Evolutionary conservation across 2,329 filamentous ascomycete genomes (phyloP).

Genomic region (Blastomyces silverae): DNA sequence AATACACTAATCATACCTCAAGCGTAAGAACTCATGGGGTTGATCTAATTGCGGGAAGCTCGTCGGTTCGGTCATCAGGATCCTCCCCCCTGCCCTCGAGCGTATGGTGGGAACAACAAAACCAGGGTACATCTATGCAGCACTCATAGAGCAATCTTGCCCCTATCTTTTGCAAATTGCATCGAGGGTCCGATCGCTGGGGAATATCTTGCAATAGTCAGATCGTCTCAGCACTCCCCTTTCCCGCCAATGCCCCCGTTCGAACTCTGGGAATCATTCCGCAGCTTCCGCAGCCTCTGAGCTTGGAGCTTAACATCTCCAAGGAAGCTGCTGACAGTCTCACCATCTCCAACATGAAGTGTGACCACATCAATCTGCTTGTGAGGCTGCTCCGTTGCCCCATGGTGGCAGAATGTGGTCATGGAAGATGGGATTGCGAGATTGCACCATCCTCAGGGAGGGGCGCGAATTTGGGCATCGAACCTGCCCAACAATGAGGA

Average conservation of each 20-base stretch:
- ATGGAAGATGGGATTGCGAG: background rate
- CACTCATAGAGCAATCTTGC: constrained; percentile 4
- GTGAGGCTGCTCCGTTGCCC: constrained; percentile 2
- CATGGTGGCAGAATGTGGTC: background rate
- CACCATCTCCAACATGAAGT: constrained; percentile 10
- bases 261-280: background rate
- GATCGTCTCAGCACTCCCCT: background rate
- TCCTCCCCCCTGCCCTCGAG: constrained; percentile 8
- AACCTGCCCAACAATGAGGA: constrained; percentile 10
- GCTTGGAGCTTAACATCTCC: background rate
- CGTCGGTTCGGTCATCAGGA: background rate
- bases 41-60: background rate
- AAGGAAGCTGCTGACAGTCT: background rate
- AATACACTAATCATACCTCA: no score
- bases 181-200: constrained; percentile 3
- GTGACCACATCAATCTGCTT: constrained; percentile 1
- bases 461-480: background rate
- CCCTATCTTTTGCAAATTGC: constrained; percentile 7
- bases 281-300: constrained; percentile 2
- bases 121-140: constrained; percentile 1
- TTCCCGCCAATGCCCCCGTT: background rate
- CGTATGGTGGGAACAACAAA: constrained; percentile 6
- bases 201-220: background rate
- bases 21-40: no score
- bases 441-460: background rate